A percentile compares a stretch with the other conserved stretches of the same genome.
phyloP scores from a whole-genome alignment of 2,329 filamentous ascomycete genomes.

The Aureobasidium sp. region DNA sequence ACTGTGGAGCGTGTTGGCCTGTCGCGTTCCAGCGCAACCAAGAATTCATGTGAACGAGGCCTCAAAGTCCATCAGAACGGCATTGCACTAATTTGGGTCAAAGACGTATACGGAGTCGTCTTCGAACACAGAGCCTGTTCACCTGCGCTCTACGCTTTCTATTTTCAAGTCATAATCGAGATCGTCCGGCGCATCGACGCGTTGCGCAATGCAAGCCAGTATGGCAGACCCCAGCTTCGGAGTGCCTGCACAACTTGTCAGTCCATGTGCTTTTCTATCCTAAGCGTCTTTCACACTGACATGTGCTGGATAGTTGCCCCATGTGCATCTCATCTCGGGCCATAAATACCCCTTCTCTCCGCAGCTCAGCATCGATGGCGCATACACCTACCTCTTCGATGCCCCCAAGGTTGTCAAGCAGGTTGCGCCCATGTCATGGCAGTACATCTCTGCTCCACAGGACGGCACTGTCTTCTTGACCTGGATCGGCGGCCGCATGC shows the following conservation, averaged over 20 bases:
- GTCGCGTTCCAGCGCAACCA: background rate
- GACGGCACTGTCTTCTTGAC: constrained; percentile 78
- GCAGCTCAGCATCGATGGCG: constrained; percentile 63
- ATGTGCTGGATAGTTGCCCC: constrained; percentile 54
- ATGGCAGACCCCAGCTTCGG: constrained; percentile 41
- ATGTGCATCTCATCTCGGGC: constrained; percentile 83
- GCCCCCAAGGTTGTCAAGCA: constrained; percentile 82
- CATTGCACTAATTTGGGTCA: background rate
- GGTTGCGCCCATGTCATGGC: constrained; percentile 83
- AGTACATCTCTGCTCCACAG: constrained; percentile 71
- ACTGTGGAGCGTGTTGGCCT: background rate
- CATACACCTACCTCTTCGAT: constrained; percentile 73
- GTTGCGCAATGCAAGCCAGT: constrained; percentile 5
- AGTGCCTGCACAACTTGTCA: constrained; percentile 37
- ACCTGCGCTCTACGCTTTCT: background rate
- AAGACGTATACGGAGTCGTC: background rate
- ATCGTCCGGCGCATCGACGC: constrained; percentile 10
- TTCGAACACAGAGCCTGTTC: background rate
- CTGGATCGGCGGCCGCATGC: constrained; percentile 73
- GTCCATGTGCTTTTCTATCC: constrained; percentile 11
- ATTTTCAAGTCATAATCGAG: background rate
- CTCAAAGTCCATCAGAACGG: background rate
- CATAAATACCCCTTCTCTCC: constrained; percentile 70
- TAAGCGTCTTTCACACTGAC: constrained; percentile 7
- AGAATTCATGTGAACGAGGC: background rate